A percentile compares a stretch with the other conserved stretches of the same genome.
These are phyloP conservation scores for Fraxinus quadrangulata DNA, from an alignment of 257 asterid species.

Conservation along the genomic window DNA sequence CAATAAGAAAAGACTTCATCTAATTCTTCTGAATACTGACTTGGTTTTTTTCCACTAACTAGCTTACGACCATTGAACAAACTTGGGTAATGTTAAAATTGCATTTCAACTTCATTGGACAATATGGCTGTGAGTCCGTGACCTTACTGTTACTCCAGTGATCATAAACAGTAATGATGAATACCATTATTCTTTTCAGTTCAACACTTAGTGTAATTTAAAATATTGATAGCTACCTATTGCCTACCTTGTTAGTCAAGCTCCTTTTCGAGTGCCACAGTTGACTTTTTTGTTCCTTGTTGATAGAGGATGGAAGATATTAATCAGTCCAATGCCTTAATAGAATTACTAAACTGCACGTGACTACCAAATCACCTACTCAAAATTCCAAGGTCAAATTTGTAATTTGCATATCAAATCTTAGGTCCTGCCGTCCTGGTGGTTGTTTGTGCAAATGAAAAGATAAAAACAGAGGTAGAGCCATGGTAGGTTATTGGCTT, in stretches of 20 bases:
- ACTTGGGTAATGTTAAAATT: too few species aligned
- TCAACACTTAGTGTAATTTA: not conserved
- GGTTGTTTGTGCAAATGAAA: slow-evolving; percentile 23
- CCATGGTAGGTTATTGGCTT: slow-evolving; percentile 24
- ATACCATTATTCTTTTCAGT: not conserved
- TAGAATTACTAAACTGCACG: slow-evolving; percentile 24
- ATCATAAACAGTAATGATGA: too few species aligned
- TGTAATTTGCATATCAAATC: slow-evolving; percentile 36
- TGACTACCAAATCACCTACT: slow-evolving; percentile 31
- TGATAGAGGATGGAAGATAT: slow-evolving; percentile 11
- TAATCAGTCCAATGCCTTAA: slow-evolving; percentile 8
- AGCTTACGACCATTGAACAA: not conserved
- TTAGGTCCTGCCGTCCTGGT: not conserved
- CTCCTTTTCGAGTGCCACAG: slow-evolving; percentile 3
- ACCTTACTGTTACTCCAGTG: too few species aligned
- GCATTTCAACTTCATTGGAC: too few species aligned
- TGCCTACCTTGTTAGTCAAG: not conserved
- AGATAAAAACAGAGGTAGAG: slow-evolving; percentile 20
- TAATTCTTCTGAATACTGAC: too few species aligned
- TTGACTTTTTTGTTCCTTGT: slow-evolving; percentile 31
- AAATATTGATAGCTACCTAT: not conserved
- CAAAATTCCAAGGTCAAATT: slow-evolving; percentile 28
- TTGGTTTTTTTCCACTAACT: too few species aligned
- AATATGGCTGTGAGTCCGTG: too few species aligned
- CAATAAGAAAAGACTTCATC: too few species aligned